These are phyloP conservation scores for Nelumbo lutea DNA, from an alignment of 164 flowering plant species.

Conservation along the genomic window DNA sequence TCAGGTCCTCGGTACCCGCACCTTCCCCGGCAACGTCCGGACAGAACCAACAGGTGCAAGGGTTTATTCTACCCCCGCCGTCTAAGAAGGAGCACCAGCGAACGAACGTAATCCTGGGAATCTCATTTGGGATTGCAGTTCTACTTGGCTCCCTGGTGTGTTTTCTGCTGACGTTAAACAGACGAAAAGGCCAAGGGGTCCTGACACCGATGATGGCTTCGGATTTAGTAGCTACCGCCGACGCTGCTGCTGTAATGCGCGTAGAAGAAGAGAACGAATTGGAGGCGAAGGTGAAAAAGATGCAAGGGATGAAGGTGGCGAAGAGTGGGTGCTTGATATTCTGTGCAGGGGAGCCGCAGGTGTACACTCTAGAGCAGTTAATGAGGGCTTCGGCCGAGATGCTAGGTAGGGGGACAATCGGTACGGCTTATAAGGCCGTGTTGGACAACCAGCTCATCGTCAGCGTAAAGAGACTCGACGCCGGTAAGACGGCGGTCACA, in stretches of 20 bases:
- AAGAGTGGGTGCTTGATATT: slow-evolving; percentile 72
- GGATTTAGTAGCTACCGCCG: slow-evolving; percentile 23
- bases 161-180: slow-evolving; percentile 25
- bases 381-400: slow-evolving; percentile 93
- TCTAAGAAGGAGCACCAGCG: slow-evolving; percentile 21
- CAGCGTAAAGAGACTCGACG: slow-evolving; percentile 75
- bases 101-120: slow-evolving; percentile 30
- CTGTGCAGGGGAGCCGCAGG: slow-evolving; percentile 76
- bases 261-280: slow-evolving; percentile 53
- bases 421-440: slow-evolving; percentile 90
- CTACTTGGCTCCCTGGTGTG: slow-evolving; percentile 30
- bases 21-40: slow-evolving; percentile 19
- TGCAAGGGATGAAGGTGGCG: slow-evolving; percentile 33
- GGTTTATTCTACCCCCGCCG: slow-evolving; percentile 25
- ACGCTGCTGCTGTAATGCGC: slow-evolving; percentile 40
- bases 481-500: slow-evolving; percentile 31
- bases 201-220: slow-evolving; percentile 12
- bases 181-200: slow-evolving; percentile 13
- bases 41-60: slow-evolving; percentile 28
- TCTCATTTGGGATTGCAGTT: slow-evolving; percentile 29
- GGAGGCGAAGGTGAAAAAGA: slow-evolving; percentile 53
- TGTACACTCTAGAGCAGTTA: slow-evolving; percentile 73
- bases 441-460: slow-evolving; percentile 71
- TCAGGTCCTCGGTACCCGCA: slow-evolving; percentile 22
- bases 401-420: slow-evolving; percentile 77